Evolutionary conservation across 306 rosid species (phyloP).

Genomic region (Vigna radiata): DNA sequence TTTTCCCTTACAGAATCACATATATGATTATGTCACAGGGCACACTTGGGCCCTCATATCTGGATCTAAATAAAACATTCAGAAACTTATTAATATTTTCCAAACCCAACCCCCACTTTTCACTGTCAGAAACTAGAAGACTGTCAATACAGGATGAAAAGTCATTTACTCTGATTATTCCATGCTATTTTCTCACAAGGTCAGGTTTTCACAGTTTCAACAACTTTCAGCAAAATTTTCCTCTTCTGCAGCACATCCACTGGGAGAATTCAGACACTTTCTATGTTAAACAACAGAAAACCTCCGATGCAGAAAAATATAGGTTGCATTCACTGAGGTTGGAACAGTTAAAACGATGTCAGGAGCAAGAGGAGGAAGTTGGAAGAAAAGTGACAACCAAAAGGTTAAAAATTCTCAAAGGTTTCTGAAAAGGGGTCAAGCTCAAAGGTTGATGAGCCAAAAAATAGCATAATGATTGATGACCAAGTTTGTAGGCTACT

Average conservation of each 20-base stretch:
- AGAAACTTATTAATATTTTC: background rate
- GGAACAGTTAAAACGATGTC: constrained; percentile 13
- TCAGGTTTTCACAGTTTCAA: background rate
- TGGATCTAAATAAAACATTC: background rate
- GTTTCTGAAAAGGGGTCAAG: constrained; percentile 16
- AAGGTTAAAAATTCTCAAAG: constrained; percentile 25
- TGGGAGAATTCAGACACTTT: constrained; percentile 1
- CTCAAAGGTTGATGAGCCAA: constrained; percentile 3
- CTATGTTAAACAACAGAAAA: constrained; percentile 18
- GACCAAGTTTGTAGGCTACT: constrained; percentile 1
- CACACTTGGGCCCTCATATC: constrained; percentile 7
- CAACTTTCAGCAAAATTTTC: constrained; percentile 19
- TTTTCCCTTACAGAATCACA: constrained; percentile 20
- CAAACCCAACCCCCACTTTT: background rate
- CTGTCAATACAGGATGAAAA: constrained; percentile 24
- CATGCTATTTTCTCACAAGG: constrained; percentile 11
- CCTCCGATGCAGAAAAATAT: constrained; percentile 1
- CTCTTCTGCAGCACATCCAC: background rate
- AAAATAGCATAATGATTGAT: constrained; percentile 20
- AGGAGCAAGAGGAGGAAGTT: background rate
- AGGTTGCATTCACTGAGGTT: background rate
- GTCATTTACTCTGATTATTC: background rate
- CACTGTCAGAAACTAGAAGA: background rate
- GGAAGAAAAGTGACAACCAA: background rate
- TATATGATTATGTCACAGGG: constrained; percentile 7